These are phyloP conservation scores for Sporothrix luriei DNA, from an alignment of 2,329 filamentous ascomycete species.

Conservation along the genomic window DNA sequence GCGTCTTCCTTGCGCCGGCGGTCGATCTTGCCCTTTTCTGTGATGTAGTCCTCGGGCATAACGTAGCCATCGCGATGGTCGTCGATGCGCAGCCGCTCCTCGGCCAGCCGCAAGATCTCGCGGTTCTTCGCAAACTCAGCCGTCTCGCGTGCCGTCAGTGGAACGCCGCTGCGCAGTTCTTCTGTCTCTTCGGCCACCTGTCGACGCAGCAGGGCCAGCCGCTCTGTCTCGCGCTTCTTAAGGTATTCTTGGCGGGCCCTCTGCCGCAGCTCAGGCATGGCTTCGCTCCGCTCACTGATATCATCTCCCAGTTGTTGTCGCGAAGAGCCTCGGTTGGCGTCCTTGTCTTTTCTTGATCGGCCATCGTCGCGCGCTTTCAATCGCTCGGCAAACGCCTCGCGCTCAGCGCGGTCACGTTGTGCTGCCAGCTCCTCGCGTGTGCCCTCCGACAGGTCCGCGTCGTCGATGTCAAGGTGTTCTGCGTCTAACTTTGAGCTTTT, in stretches of 20 bases:
- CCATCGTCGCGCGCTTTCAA: slow-evolving; percentile 71
- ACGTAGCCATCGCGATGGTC: slow-evolving; percentile 90
- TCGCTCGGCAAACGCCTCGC: slow-evolving; percentile 77
- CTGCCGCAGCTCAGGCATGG: slow-evolving; percentile 78
- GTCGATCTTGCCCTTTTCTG: slow-evolving; percentile 87
- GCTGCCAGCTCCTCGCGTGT: slow-evolving; percentile 60
- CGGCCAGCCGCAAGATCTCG: slow-evolving; percentile 76
- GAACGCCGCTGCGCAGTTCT: slow-evolving; percentile 74
- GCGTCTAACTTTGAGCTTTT: background rate
- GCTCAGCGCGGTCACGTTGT: slow-evolving; percentile 70
- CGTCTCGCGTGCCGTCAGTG: slow-evolving; percentile 75
- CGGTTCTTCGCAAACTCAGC: slow-evolving; percentile 87
- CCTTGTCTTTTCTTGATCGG: slow-evolving; percentile 64
- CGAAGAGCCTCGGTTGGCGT: slow-evolving; percentile 50
- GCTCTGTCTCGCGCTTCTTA: slow-evolving; percentile 86
- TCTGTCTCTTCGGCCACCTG: slow-evolving; percentile 88
- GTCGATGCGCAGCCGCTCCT: slow-evolving; percentile 84
- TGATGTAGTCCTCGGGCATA: slow-evolving; percentile 94
- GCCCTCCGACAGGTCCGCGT: slow-evolving; percentile 62
- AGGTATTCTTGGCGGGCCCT: slow-evolving; percentile 90
- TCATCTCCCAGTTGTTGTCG: slow-evolving; percentile 68
- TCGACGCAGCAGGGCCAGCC: slow-evolving; percentile 80
- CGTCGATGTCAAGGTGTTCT: slow-evolving; percentile 40
- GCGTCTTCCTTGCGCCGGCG: slow-evolving; percentile 84
- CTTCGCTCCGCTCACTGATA: slow-evolving; percentile 65